Percentiles rank a stretch among this genome's conserved stretches.
Conservation (phyloP, 163 green algal species). For the Coccomyxa subellipsoidea region DNA sequence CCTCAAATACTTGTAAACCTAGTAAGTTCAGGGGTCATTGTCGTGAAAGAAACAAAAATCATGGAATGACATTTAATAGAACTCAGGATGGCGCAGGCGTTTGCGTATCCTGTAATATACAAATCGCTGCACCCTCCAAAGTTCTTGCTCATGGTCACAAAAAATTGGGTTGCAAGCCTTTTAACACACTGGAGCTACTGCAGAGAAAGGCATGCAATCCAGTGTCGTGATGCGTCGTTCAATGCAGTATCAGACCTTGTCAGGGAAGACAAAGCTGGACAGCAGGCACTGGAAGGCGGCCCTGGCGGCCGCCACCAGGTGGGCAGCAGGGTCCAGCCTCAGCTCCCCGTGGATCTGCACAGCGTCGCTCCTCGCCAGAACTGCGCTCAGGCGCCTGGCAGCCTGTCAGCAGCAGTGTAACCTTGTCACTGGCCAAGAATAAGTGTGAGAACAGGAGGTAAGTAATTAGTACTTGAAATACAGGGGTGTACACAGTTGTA, state of each 20-base stretch:
- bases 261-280: not conserved
- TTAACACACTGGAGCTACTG: no score
- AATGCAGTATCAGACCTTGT: not conserved
- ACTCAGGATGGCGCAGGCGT: no score
- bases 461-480: no score
- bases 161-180: no score
- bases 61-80: no score
- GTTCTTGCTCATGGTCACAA: not conserved
- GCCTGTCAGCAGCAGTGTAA: not conserved
- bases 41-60: not conserved
- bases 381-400: not conserved
- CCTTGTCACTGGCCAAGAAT: not conserved
- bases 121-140: not conserved
- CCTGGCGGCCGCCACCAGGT: not conserved
- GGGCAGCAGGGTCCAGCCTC: not conserved
- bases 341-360: not conserved
- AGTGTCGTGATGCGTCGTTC: no score
- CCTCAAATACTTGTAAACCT: no score
- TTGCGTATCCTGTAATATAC: not conserved
- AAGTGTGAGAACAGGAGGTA: no score
- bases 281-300: not conserved
- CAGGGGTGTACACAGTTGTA: no score
- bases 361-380: not conserved
- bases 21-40: no score
- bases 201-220: no score